phyloP scores from a whole-genome alignment of 371 early-diverging fungal genomes.

The Circinella umbellata region DNA sequence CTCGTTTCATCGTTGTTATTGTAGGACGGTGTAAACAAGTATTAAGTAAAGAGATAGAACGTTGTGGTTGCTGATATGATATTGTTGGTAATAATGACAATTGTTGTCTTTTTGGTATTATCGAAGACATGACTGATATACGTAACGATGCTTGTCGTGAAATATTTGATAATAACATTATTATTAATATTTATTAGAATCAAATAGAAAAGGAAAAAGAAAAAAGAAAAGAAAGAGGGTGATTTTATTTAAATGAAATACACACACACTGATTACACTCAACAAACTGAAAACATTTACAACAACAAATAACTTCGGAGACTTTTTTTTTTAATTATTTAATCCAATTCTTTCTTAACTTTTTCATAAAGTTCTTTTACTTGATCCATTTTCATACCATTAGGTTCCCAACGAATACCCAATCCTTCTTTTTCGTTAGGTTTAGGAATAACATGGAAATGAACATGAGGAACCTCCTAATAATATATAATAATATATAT shows the following conservation, averaged over 20 bases:
- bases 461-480: conserved; percentile 86
- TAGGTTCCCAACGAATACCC: conserved; percentile 67
- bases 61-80: neutral
- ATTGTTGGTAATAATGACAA: neutral
- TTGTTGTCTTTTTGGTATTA: neutral
- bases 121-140: neutral
- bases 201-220: neutral
- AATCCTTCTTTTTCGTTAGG: conserved; percentile 73
- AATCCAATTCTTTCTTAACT: conserved; percentile 44
- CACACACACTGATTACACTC: too few species aligned
- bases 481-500: neutral
- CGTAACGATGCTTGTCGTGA: neutral
- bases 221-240: neutral
- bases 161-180: neutral
- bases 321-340: too few species aligned
- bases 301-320: neutral
- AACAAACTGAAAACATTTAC: too few species aligned
- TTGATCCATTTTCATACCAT: conserved; percentile 41
- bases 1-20: too few species aligned
- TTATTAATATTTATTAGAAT: neutral
- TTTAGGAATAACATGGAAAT: conserved; percentile 93
- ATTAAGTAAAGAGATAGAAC: too few species aligned
- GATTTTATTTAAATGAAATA: too few species aligned
- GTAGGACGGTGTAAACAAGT: too few species aligned
- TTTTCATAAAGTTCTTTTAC: conserved; percentile 26